These are phyloP conservation scores for Ophiostoma ips DNA, from an alignment of 2,329 filamentous ascomycete species.

Conservation along the genomic window DNA sequence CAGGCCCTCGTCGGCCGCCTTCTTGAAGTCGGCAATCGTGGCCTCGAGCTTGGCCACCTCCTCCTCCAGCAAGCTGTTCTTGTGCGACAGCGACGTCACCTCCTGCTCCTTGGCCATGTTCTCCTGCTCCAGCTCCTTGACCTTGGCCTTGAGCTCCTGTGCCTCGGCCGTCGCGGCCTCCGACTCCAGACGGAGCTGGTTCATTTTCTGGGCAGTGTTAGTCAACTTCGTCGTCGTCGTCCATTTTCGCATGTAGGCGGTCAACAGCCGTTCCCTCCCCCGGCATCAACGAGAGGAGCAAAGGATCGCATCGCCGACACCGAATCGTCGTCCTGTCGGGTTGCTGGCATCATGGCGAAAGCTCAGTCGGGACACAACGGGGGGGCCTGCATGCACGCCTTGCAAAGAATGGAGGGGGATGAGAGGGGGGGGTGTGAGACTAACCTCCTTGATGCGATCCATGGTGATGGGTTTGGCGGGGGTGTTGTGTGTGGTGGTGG, in stretches of 20 bases:
- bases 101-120: constrained; percentile 95
- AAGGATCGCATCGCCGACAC: not conserved
- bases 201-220: constrained; percentile 62
- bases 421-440: constrained; percentile 21
- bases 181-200: constrained; percentile 82
- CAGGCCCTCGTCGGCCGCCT: constrained; percentile 65
- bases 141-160: constrained; percentile 73
- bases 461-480: constrained; percentile 33
- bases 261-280: too few species aligned
- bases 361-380: too few species aligned
- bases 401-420: not conserved
- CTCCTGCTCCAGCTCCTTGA: constrained; percentile 89
- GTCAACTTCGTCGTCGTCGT: not conserved
- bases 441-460: constrained; percentile 85
- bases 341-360: not conserved
- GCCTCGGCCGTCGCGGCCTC: constrained; percentile 70
- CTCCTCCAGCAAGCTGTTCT: constrained; percentile 76
- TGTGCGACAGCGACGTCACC: constrained; percentile 91
- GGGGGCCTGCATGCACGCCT: not conserved
- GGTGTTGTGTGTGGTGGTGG: too few species aligned
- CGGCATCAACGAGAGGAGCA: too few species aligned
- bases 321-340: not conserved
- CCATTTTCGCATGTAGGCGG: too few species aligned
- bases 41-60: constrained; percentile 90
- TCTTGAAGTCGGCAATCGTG: constrained; percentile 75